Conservation (phyloP, 2,329 filamentous ascomycete genomes). For the Rhytidhysteron rufulum region DNA sequence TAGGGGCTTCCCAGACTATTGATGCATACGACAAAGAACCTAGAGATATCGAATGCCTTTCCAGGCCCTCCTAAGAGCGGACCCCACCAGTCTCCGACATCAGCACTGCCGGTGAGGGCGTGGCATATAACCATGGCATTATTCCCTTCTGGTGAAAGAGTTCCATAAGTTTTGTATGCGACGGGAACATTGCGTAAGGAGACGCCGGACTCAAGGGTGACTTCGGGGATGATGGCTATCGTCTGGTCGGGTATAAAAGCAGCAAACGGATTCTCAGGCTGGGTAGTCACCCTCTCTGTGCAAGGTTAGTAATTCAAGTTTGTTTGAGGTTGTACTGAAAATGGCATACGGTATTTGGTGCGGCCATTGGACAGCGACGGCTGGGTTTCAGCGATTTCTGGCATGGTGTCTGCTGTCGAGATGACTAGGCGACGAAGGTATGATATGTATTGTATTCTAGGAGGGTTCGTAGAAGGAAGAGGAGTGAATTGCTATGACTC, state of each 20-base stretch:
- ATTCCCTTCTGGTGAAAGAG: slow-evolving; percentile 52
- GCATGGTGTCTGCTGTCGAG: no score
- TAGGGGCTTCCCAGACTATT: slow-evolving; percentile 84
- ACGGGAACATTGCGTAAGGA: slow-evolving; percentile 70
- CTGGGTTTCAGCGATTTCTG: no score
- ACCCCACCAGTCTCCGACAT: slow-evolving; percentile 87
- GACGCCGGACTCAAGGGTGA: slow-evolving; percentile 89
- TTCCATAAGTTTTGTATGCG: slow-evolving; percentile 61
- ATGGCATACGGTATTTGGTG: no score
- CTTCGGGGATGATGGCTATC: slow-evolving; percentile 80
- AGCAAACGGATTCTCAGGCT: slow-evolving; percentile 90
- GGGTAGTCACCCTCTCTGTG: slow-evolving; percentile 44
- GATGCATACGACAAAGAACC: slow-evolving; percentile 83
- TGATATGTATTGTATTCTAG: no score
- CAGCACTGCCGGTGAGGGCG: slow-evolving; percentile 78
- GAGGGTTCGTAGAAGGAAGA: no score
- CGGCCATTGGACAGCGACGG: no score
- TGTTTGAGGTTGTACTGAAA: no score
- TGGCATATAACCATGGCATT: slow-evolving; percentile 72
- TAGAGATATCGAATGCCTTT: slow-evolving; percentile 73
- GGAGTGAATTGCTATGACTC: no score
- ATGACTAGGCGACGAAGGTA: no score
- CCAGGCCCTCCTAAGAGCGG: slow-evolving; percentile 74
- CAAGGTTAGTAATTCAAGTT: slow-evolving; percentile 14
- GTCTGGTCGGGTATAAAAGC: slow-evolving; percentile 82